Conservation (phyloP, 2,329 filamentous ascomycete genomes). For the Hypomyces perniciosus region DNA sequence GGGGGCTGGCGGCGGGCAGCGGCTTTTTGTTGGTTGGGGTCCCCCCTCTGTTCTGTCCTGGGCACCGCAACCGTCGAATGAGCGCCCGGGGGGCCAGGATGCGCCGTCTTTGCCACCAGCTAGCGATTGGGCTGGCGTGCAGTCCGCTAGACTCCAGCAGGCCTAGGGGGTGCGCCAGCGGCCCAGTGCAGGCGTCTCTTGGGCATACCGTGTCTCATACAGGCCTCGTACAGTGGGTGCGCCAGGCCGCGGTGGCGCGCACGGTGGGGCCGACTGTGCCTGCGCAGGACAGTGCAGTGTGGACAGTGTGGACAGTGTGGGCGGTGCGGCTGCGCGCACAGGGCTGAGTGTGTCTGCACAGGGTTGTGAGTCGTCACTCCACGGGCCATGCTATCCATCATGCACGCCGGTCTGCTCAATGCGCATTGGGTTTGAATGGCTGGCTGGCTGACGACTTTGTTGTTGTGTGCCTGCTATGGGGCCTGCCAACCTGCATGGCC, state of each 20-base stretch:
- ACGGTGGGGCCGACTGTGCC: not conserved
- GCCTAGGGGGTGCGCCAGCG: constrained; percentile 15
- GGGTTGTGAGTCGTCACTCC: too few species aligned
- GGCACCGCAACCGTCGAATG: constrained; percentile 25
- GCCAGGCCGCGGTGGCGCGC: not conserved
- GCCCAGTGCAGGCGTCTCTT: not conserved
- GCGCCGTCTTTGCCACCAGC: constrained; percentile 26
- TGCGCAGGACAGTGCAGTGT: too few species aligned
- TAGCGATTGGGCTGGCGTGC: constrained; percentile 26
- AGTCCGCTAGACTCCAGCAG: constrained; percentile 16
- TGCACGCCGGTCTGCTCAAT: too few species aligned
- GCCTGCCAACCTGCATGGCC: too few species aligned
- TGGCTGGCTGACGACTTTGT: too few species aligned
- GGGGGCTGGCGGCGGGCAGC: constrained; percentile 21
- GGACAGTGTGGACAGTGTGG: too few species aligned
- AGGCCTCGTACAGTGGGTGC: not conserved
- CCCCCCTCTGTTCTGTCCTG: constrained; percentile 1
- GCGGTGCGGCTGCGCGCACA: too few species aligned
- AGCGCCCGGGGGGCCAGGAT: constrained; percentile 18
- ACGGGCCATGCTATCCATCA: too few species aligned
- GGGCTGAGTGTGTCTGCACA: too few species aligned
- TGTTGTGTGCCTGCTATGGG: not conserved
- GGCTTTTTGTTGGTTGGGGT: constrained; percentile 28
- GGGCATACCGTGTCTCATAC: not conserved
- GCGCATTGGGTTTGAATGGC: too few species aligned